Percentiles rank a stretch among this genome's conserved stretches.
These are phyloP conservation scores for Yarrowia sp. DNA, from an alignment of 805 yeast genomes.

Conservation along the genomic window DNA sequence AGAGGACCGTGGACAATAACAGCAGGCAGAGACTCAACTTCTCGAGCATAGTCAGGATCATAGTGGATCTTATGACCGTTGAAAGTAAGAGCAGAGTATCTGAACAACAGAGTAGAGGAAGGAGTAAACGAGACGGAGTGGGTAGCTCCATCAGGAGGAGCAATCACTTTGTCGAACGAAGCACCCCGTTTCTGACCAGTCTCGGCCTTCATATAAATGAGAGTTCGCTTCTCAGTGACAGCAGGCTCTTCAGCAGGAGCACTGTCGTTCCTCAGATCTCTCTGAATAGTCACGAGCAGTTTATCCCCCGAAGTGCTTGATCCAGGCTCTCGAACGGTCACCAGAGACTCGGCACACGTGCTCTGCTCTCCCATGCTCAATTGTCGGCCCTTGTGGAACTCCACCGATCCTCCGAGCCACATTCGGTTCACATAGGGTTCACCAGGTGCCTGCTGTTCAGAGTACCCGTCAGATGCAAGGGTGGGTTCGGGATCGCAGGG, in stretches of 20 bases:
- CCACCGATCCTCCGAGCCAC: conserved; percentile 79
- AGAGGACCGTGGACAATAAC: conserved; percentile 84
- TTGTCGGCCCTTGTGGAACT: conserved; percentile 49
- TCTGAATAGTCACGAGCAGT: conserved; percentile 62
- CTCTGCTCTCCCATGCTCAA: conserved; percentile 53
- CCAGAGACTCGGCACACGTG: conserved; percentile 62
- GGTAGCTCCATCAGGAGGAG: conserved; percentile 36
- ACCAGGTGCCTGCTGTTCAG: conserved; percentile 73
- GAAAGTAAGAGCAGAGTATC: conserved; percentile 78
- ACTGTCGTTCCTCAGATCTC: conserved; percentile 53
- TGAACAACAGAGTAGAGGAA: conserved; percentile 56
- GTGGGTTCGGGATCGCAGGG: conserved; percentile 58
- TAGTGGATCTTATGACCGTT: conserved; percentile 88
- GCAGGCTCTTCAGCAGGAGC: conserved; percentile 42
- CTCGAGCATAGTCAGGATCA: conserved; percentile 61
- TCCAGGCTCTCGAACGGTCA: conserved; percentile 41
- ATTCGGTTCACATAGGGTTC: conserved; percentile 60
- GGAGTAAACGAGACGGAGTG: conserved; percentile 49
- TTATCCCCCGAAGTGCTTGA: conserved; percentile 43
- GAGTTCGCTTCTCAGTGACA: conserved; percentile 61
- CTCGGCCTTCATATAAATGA: conserved; percentile 62
- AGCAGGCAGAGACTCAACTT: conserved; percentile 65
- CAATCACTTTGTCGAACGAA: conserved; percentile 42
- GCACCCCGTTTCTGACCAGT: conserved; percentile 43
- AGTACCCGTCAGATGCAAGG: conserved; percentile 79